phyloP scores from a whole-genome alignment of 2,329 filamentous ascomycete genomes.

The Bipolaris cookei region DNA sequence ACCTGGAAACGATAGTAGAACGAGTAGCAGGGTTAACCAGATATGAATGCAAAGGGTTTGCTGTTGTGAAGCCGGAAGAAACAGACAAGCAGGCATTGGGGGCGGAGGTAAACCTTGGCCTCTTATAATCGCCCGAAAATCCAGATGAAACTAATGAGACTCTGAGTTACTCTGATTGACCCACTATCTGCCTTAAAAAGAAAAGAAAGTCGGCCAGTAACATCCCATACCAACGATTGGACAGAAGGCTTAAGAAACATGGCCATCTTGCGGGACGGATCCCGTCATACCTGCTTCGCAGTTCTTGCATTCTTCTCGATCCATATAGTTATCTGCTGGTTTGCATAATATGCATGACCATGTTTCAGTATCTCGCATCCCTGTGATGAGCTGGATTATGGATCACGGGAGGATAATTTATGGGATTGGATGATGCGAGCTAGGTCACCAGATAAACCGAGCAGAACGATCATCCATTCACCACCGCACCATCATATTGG shows the following conservation, averaged over 20 bases:
- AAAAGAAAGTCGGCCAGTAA: neutral
- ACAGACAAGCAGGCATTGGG: neutral
- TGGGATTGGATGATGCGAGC: neutral
- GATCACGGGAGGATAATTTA: neutral
- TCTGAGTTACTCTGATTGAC: neutral
- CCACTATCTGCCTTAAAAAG: neutral
- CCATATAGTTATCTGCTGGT: too few species aligned
- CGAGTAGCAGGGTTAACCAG: neutral
- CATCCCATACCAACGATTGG: neutral
- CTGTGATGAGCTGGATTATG: too few species aligned
- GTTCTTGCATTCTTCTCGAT: too few species aligned
- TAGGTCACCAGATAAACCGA: neutral
- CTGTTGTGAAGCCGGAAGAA: neutral
- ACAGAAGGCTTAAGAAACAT: neutral
- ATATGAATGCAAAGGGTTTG: neutral
- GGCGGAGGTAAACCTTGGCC: neutral
- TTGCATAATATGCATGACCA: too few species aligned
- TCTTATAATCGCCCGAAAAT: neutral
- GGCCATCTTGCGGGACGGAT: too few species aligned
- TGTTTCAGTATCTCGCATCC: too few species aligned
- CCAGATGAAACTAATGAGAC: neutral
- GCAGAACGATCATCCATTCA: neutral
- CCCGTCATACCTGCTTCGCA: too few species aligned
- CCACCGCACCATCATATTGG: neutral
- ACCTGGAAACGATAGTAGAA: neutral